These are phyloP conservation scores for Xylariomycetidae sp. DNA, from an alignment of 2,329 filamentous ascomycete genomes.

Conservation along the genomic window DNA sequence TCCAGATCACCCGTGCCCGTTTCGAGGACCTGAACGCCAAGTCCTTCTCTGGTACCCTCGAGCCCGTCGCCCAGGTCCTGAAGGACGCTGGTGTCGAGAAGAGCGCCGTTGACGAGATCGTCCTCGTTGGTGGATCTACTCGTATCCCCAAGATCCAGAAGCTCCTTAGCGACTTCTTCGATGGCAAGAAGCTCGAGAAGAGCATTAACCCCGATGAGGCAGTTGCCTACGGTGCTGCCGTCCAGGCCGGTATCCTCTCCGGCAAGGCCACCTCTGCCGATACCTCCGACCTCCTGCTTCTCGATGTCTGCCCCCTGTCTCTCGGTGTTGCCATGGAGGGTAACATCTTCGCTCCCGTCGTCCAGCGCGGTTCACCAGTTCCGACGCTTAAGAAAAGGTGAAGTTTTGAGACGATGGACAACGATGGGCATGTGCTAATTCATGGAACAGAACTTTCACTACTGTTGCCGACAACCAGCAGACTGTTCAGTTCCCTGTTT, in stretches of 20 bases:
- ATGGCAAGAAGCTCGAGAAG: conserved; percentile 99
- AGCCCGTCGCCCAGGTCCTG: conserved; percentile 93
- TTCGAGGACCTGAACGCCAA: conserved; percentile 98
- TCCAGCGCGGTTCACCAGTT: conserved; percentile 71
- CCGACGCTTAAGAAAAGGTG: conserved; percentile 72
- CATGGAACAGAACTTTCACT: conserved; percentile 67
- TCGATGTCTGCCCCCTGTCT: conserved; percentile 93
- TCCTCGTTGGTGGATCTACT: conserved; percentile 96
- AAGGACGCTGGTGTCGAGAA: conserved; percentile 89
- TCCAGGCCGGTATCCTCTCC: conserved; percentile 97
- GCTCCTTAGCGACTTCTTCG: conserved; percentile 97
- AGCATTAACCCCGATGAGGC: conserved; percentile 99
- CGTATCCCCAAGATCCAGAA: conserved; percentile 99
- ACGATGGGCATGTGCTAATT: no score
- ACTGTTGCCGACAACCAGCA: conserved; percentile 74
- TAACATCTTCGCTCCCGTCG: conserved; percentile 95
- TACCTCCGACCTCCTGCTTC: conserved; percentile 86
- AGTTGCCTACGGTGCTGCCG: conserved; percentile 96
- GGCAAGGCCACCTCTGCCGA: conserved; percentile 96
- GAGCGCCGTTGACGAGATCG: conserved; percentile 92
- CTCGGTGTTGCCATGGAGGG: conserved; percentile 99
- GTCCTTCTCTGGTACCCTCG: conserved; percentile 87
- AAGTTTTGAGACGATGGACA: no score
- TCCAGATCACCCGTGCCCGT: conserved; percentile 94
- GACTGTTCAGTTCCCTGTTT: conserved; percentile 87